phyloP scores from a whole-genome alignment of 257 asterid genomes.

The Solanum bukasovii region DNA sequence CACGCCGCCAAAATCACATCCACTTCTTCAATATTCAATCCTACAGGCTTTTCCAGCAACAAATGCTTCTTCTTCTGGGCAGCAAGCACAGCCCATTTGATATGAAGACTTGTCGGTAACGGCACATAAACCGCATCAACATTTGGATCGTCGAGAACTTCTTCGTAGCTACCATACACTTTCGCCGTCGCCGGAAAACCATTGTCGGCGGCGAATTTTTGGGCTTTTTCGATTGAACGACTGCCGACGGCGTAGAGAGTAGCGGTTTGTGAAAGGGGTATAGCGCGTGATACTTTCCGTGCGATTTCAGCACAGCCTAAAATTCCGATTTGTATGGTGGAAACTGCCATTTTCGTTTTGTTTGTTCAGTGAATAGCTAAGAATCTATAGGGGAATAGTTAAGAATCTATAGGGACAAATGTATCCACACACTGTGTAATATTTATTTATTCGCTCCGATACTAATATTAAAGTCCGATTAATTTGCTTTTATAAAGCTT shows the following conservation, averaged over 20 bases:
- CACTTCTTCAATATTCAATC: conserved; percentile 39
- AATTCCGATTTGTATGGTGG: conserved; percentile 41
- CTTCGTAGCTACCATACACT: conserved; percentile 55
- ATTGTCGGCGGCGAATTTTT: conserved; percentile 41
- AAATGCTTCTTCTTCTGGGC: conserved; percentile 65
- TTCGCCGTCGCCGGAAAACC: conserved; percentile 42
- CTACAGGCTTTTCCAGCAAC: conserved; percentile 69
- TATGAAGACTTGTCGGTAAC: conserved; percentile 57
- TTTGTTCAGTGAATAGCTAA: not conserved
- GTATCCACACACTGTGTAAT: not conserved
- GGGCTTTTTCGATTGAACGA: conserved; percentile 53
- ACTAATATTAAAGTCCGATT: no score
- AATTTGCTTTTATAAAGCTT: no score
- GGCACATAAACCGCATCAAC: conserved; percentile 70
- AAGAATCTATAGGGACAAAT: not conserved
- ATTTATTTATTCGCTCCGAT: no score
- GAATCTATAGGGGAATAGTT: not conserved
- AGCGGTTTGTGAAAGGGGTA: conserved; percentile 41
- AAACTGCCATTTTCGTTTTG: conserved; percentile 9
- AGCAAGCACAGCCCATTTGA: conserved; percentile 66
- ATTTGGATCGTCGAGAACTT: conserved; percentile 49
- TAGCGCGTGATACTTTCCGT: conserved; percentile 44
- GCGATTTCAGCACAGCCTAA: conserved; percentile 68
- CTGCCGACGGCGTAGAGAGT: conserved; percentile 53
- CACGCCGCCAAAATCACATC: conserved; percentile 61